A percentile compares a stretch with the other conserved stretches of the same genome.
Evolutionary conservation across 129 eudicot genomes (phyloP).

Genomic region (Helianthus tuberosus): DNA sequence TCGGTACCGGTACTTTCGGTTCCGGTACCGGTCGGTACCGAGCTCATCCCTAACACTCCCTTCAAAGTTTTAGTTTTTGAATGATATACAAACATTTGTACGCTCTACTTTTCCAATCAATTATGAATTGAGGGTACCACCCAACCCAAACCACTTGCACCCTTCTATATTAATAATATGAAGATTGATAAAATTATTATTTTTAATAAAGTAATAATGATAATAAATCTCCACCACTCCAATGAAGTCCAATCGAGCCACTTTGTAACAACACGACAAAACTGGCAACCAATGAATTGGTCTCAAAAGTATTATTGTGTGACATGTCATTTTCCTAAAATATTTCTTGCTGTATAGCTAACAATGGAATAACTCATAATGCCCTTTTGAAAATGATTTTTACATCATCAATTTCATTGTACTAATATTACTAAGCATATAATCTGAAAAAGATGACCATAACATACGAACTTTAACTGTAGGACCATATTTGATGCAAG

Average conservation of each 20-base stretch:
- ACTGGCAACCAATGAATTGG: conserved; percentile 2
- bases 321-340: not conserved
- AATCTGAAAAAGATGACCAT: conserved; percentile 1
- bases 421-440: not conserved
- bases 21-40: too few relatives aligned
- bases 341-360: not conserved
- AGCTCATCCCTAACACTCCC: too few relatives aligned
- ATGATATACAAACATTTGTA: too few relatives aligned
- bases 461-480: not conserved
- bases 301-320: not conserved
- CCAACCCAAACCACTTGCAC: conserved; percentile 2
- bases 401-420: too few relatives aligned
- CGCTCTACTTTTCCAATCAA: too few relatives aligned
- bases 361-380: not conserved
- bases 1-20: too few relatives aligned
- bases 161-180: not conserved
- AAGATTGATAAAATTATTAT: too few relatives aligned
- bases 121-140: too few relatives aligned
- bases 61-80: too few relatives aligned
- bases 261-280: conserved; percentile 10
- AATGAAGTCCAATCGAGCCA: conserved; percentile 1
- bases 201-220: too few relatives aligned
- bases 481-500: conserved; percentile 5
- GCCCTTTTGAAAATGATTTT: not conserved
- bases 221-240: conserved; percentile 2